Conservation (phyloP, 805 yeast species). For the Kluyveromyces aestuarii region DNA sequence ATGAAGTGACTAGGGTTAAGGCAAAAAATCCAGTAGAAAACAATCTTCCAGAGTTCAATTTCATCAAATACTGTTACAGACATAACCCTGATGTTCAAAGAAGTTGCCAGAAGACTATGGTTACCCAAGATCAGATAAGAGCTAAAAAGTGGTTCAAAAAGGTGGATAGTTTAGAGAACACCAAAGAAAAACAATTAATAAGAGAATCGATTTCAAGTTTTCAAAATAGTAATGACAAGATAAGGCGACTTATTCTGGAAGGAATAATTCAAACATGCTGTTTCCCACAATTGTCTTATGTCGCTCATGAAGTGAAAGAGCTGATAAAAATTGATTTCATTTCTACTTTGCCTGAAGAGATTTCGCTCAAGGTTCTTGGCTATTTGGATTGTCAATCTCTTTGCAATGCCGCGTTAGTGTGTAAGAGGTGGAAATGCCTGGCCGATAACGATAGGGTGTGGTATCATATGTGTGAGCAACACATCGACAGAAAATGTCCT, state of each 20-base stretch:
- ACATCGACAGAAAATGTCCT: slow-evolving; percentile 93
- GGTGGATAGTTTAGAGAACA: slow-evolving; percentile 50
- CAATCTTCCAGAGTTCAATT: slow-evolving; percentile 35
- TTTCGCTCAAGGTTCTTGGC: slow-evolving; percentile 75
- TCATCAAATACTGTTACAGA: slow-evolving; percentile 74
- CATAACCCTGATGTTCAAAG: slow-evolving; percentile 85
- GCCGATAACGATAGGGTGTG: slow-evolving; percentile 97
- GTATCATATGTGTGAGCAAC: slow-evolving; percentile 98
- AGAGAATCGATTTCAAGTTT: slow-evolving; percentile 74
- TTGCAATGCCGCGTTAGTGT: slow-evolving; percentile 90
- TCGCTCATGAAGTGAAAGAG: slow-evolving; percentile 68
- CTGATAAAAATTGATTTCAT: slow-evolving; percentile 85
- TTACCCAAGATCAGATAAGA: slow-evolving; percentile 21
- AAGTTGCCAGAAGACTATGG: slow-evolving; percentile 19
- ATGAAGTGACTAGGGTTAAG: not conserved
- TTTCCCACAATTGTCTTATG: slow-evolving; percentile 85
- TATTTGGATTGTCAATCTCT: slow-evolving; percentile 89
- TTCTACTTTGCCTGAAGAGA: slow-evolving; percentile 74
- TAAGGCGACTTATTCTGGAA: slow-evolving; percentile 66
- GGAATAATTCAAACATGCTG: slow-evolving; percentile 88
- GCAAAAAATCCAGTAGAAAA: not conserved
- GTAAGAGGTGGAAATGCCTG: slow-evolving; percentile 72
- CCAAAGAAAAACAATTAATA: slow-evolving; percentile 78
- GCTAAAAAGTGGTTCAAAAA: slow-evolving; percentile 23
- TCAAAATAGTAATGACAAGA: slow-evolving; percentile 58